Conservation (phyloP, 176 grass and related monocot species). For the Dendrocalamus sinicus region DNA sequence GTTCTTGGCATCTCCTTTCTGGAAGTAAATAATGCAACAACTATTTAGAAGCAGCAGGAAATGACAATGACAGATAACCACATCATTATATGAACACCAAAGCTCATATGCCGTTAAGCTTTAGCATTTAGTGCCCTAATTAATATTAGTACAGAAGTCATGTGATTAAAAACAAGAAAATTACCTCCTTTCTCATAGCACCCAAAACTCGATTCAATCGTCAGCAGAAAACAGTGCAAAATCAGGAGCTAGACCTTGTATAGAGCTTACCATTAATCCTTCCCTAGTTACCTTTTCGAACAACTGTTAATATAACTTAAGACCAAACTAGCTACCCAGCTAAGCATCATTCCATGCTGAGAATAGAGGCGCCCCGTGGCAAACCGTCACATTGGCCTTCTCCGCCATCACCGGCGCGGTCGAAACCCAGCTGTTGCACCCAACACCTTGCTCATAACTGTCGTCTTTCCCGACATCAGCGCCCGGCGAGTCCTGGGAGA, state of each 20-base stretch:
- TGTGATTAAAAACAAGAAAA: conserved; percentile 2
- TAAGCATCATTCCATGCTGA: conserved; percentile 68
- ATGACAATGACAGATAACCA: not conserved
- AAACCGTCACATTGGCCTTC: conserved; percentile 30
- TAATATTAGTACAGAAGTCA: conserved; percentile 3
- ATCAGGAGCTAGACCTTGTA: conserved; percentile 31
- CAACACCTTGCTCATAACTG: conserved; percentile 38
- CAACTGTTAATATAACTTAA: not conserved
- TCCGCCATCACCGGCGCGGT: not conserved
- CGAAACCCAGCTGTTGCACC: conserved; percentile 49
- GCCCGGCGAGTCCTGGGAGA: conserved; percentile 29
- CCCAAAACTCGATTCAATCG: not conserved
- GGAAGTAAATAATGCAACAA: too few species aligned
- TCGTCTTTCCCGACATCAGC: conserved; percentile 21
- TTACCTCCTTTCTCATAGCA: conserved; percentile 8
- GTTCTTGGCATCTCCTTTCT: too few species aligned
- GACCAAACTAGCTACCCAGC: not conserved
- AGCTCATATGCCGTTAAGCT: conserved; percentile 33
- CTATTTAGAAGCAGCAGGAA: too few species aligned
- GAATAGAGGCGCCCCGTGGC: conserved; percentile 60
- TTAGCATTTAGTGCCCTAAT: not conserved
- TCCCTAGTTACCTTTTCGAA: not conserved
- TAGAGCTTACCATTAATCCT: not conserved
- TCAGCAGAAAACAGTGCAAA: conserved; percentile 5
- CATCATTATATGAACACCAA: conserved; percentile 6